Base-by-base conservation (phyloP, 208 protist genomes). In the Trypanosoma mega region DNA sequence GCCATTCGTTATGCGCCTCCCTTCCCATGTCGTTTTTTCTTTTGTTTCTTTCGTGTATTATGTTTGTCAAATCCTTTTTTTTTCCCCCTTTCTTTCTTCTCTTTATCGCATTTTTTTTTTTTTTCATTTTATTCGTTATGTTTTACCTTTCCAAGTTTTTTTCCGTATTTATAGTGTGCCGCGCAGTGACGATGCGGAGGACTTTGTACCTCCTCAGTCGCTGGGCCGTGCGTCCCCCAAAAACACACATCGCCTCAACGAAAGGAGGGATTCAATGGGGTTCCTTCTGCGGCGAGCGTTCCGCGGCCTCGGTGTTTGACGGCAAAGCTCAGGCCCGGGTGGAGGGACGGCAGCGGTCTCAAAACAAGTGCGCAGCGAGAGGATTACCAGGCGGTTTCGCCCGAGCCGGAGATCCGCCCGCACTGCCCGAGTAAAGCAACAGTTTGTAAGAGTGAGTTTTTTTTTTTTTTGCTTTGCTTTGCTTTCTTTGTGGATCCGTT, bases 381-480 rank as follows among this genome's bases (percentile, higher is more conserved):
- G 65, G 65, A 4, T 23, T 72, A 16, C 65, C 65, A 26, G 18
- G 39, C 31, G 65, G 65, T 23, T 72, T 72, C 53, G 65, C 27
- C 9, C 49, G 33, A 5, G 49, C 47, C 18, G 36, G 31, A 8
- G 20, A 54, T 2, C 45, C 39, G 21, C 55, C 47, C 44, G 55
- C 46, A 23, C 36, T 68, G 31, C 45, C 43, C 7, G 53, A 67
- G 48, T 68, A 68, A 31, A n/a, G 30, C 8, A 39, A 12, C 34
- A 12, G 6, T 12, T 16, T 6, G 14, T 24, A n/a, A 16, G 46
- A n/a, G 27, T 48, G 54, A 26, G 39, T 24, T 45, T 1, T n/a
- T 44, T 8, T 62, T 26, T 34, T 9, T 39, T 14, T 36, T 49
- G 29, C 21, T 31, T 2, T 45, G 31, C 47, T 29, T 45, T 18